These are phyloP conservation scores for Crithidia bombi DNA, from an alignment of 208 protist genomes.

Conservation along the genomic window DNA sequence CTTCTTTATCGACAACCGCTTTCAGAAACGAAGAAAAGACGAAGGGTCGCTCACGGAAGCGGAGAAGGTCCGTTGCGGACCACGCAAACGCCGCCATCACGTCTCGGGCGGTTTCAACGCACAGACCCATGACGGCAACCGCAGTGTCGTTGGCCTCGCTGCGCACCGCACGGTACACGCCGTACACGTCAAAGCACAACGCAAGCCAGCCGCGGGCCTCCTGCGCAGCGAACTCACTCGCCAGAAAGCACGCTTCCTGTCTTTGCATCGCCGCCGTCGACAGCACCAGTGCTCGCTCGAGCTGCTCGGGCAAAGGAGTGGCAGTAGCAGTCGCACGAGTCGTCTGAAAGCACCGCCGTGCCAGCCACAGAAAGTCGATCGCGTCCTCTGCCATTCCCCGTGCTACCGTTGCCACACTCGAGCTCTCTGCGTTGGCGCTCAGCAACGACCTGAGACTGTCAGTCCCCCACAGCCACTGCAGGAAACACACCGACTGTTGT, in stretches of 20 bases:
- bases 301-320: not conserved
- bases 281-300: not conserved
- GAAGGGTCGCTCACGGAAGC: slow-evolving; percentile 37
- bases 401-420: not conserved
- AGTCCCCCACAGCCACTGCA: not conserved
- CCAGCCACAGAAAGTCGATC: slow-evolving; percentile 7
- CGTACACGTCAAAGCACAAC: slow-evolving; percentile 35
- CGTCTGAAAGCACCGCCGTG: slow-evolving; percentile 13
- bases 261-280: not conserved
- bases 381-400: not conserved
- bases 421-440: not conserved
- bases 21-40: slow-evolving; percentile 36
- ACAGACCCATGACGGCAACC: slow-evolving; percentile 29
- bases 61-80: slow-evolving; percentile 38
- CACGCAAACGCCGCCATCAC: slow-evolving; percentile 31
- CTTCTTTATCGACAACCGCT: slow-evolving; percentile 38
- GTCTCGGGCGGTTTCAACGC: slow-evolving; percentile 26
- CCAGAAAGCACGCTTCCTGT: slow-evolving; percentile 24
- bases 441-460: not conserved
- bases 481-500: not conserved
- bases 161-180: slow-evolving; percentile 9
- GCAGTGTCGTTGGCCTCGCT: slow-evolving; percentile 7
- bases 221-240: slow-evolving; percentile 11
- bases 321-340: not conserved
- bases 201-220: slow-evolving; percentile 21